These are phyloP conservation scores for Clitoria ternatea DNA, from an alignment of 306 rosid species.

Conservation along the genomic window DNA sequence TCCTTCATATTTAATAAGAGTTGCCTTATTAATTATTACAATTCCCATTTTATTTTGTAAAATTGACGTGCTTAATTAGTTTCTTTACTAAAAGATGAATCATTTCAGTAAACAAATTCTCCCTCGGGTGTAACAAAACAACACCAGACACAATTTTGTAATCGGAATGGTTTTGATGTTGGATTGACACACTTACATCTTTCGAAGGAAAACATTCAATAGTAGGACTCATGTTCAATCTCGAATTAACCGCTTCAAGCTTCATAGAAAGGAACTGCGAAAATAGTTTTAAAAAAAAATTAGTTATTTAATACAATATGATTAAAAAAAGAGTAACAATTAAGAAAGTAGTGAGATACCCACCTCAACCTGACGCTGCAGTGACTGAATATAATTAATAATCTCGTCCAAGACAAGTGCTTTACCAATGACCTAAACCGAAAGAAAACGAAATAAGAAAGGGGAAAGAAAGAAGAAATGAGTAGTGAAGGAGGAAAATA, in stretches of 20 bases:
- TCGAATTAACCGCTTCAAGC: conserved; percentile 86
- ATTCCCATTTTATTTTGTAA: too few species aligned
- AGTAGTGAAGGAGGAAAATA: not conserved
- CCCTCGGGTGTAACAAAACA: not conserved
- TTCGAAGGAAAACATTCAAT: conserved; percentile 63
- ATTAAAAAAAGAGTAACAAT: too few species aligned
- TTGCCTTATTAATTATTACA: too few species aligned
- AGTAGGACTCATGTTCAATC: conserved; percentile 43
- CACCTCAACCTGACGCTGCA: conserved; percentile 93
- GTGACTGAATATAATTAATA: conserved; percentile 84
- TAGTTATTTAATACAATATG: conserved; percentile 17
- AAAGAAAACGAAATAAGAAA: not conserved
- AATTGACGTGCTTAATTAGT: too few species aligned
- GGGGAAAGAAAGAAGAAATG: not conserved
- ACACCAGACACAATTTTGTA: not conserved
- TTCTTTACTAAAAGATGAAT: too few species aligned
- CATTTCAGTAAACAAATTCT: not conserved
- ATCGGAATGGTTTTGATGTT: conserved; percentile 1
- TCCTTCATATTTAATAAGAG: not conserved
- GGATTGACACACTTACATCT: conserved; percentile 44
- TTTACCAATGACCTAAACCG: conserved; percentile 77
- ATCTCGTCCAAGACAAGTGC: conserved; percentile 93
- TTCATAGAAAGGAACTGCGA: conserved; percentile 86
- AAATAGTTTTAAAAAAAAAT: too few species aligned
- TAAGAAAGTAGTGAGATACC: not conserved